These are phyloP conservation scores for Aspergillus bridgeri DNA, from an alignment of 495 filamentous ascomycete genomes.

Conservation along the genomic window DNA sequence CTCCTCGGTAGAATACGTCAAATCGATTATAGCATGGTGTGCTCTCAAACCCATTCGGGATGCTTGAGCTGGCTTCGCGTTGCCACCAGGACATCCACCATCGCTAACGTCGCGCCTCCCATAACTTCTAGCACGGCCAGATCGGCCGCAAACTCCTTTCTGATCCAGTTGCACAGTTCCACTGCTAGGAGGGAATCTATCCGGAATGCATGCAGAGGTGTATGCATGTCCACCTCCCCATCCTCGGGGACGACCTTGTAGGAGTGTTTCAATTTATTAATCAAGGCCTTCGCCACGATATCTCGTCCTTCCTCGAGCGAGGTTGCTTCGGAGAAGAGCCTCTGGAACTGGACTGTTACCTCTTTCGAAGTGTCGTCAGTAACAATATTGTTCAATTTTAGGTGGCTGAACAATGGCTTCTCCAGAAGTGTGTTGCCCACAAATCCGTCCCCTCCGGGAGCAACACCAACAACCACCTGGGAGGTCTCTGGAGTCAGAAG, in stretches of 20 bases:
- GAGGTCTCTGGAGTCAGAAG: slow-evolving; percentile 11
- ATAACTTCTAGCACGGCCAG: slow-evolving; percentile 43
- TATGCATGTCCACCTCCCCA: slow-evolving; percentile 29
- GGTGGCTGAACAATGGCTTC: slow-evolving; percentile 1
- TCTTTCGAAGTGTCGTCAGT: not conserved
- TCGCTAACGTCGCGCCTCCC: slow-evolving; percentile 11
- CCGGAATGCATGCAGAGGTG: slow-evolving; percentile 40
- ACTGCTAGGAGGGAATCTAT: slow-evolving; percentile 46
- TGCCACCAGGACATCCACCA: not conserved
- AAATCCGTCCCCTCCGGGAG: not conserved
- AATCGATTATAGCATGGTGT: not conserved
- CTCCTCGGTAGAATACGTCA: too few species aligned
- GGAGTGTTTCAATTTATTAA: slow-evolving; percentile 28
- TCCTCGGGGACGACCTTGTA: slow-evolving; percentile 33
- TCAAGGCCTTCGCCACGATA: slow-evolving; percentile 17
- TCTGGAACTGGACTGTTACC: not conserved
- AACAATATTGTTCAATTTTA: not conserved
- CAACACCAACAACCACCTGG: slow-evolving; percentile 23
- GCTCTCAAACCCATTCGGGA: not conserved
- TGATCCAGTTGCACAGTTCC: slow-evolving; percentile 49
- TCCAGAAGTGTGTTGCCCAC: slow-evolving; percentile 2
- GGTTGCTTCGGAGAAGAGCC: not conserved
- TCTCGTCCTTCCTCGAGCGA: not conserved
- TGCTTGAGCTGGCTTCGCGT: not conserved
- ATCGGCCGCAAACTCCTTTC: slow-evolving; percentile 33